Conservation (phyloP, 495 filamentous ascomycete species). For the Halenospora varia region DNA sequence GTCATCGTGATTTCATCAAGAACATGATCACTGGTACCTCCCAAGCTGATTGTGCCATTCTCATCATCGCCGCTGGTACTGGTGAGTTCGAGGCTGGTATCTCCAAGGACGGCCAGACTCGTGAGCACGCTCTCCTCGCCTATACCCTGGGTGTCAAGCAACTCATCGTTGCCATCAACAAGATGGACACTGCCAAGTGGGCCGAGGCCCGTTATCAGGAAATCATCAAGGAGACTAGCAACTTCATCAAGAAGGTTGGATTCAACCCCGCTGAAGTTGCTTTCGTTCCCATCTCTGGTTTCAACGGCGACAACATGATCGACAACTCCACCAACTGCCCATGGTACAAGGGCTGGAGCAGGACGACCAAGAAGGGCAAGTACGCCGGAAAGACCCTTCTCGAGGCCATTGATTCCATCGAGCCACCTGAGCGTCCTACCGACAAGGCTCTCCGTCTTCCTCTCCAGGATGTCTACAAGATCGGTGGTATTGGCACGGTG, state of each 20-base stretch:
- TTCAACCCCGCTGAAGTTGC: conserved; percentile 98
- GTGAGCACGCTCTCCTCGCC: conserved; percentile 99
- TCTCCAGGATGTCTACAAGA: conserved; percentile 99
- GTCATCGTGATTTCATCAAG: conserved; percentile 99
- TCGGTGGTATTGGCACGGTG: conserved; percentile 99
- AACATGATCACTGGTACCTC: conserved; percentile 99
- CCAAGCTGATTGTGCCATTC: conserved; percentile 99
- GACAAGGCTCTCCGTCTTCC: conserved; percentile 99
- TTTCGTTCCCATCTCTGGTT: conserved; percentile 99
- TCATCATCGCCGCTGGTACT: conserved; percentile 99
- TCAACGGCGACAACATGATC: conserved; percentile 99
- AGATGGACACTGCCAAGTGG: conserved; percentile 99
- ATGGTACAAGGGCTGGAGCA: conserved; percentile 99
- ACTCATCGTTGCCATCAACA: conserved; percentile 99
- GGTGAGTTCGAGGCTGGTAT: conserved; percentile 99
- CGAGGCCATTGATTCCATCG: conserved; percentile 97
- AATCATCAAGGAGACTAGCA: conserved; percentile 99
- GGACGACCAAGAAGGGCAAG: conserved; percentile 95
- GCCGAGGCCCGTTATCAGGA: conserved; percentile 93
- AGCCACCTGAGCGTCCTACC: conserved; percentile 86
- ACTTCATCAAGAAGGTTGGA: conserved; percentile 99
- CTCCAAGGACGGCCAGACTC: conserved; percentile 99
- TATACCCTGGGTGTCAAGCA: conserved; percentile 99
- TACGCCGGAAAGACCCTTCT: conserved; percentile 93
- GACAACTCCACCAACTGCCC: conserved; percentile 88